These are phyloP conservation scores for Paralagenidium karlingii DNA, from an alignment of 352 stramenopile species.

Conservation along the genomic window DNA sequence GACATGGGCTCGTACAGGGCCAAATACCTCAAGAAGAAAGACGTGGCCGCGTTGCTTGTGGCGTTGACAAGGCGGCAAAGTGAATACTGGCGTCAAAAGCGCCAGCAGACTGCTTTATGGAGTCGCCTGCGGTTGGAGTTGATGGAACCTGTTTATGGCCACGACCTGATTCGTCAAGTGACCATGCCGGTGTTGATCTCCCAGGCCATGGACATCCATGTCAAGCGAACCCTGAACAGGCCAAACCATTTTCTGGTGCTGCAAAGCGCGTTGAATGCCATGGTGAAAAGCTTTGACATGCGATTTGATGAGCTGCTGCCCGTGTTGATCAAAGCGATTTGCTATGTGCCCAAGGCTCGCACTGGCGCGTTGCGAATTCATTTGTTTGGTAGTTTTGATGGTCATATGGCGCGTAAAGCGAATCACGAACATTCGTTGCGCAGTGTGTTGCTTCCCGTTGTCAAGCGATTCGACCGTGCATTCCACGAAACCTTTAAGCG, in stretches of 20 bases:
- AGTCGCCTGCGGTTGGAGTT: conserved; percentile 14
- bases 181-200: conserved; percentile 63
- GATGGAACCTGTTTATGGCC: conserved; percentile 30
- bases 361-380: conserved; percentile 19
- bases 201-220: conserved; percentile 54
- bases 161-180: conserved; percentile 22
- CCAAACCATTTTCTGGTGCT: conserved; percentile 6
- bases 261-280: conserved; percentile 23
- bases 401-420: too few relatives aligned
- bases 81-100: too few relatives aligned
- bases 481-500: conserved; percentile 58
- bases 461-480: conserved; percentile 16
- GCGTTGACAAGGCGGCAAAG: too few relatives aligned
- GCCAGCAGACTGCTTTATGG: too few relatives aligned
- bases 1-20: too few relatives aligned
- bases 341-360: conserved; percentile 58
- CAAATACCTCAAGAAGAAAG: too few relatives aligned
- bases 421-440: too few relatives aligned
- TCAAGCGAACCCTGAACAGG: conserved; percentile 5
- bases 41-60: too few relatives aligned
- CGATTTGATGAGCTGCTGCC: conserved; percentile 25
- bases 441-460: conserved; percentile 21
- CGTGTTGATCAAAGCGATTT: conserved; percentile 52
- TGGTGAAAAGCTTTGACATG: conserved; percentile 30
- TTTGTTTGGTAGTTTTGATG: conserved; percentile 22